Evolutionary conservation across 1,284 basidiomycete genomes (phyloP).

Genomic region (Apiotrichum domesticum): DNA sequence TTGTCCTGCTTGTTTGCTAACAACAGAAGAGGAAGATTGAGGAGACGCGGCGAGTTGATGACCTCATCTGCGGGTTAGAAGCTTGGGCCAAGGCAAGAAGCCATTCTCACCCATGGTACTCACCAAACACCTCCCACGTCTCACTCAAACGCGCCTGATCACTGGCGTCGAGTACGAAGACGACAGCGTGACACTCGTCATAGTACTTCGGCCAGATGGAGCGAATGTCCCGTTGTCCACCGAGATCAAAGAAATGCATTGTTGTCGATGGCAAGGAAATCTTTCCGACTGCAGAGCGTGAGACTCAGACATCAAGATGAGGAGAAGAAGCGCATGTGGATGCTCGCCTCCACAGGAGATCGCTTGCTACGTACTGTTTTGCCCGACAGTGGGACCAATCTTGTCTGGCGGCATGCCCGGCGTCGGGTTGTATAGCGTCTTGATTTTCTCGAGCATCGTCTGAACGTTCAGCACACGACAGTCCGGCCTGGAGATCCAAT

Average conservation of each 20-base stretch:
- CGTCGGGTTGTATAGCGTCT: slow-evolving; percentile 77
- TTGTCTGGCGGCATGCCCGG: slow-evolving; percentile 79
- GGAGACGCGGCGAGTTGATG: slow-evolving; percentile 73
- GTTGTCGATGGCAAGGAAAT: slow-evolving; percentile 84
- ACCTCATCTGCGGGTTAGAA: slow-evolving; percentile 59
- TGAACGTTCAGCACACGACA: slow-evolving; percentile 31
- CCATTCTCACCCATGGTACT: slow-evolving; percentile 27
- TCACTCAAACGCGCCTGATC: slow-evolving; percentile 78
- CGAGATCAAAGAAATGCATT: slow-evolving; percentile 89
- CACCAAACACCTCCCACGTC: slow-evolving; percentile 92
- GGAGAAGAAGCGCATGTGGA: too few relatives aligned
- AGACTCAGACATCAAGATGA: too few relatives aligned
- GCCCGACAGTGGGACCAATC: slow-evolving; percentile 88
- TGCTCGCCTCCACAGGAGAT: background rate
- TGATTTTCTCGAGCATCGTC: slow-evolving; percentile 87
- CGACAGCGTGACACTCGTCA: slow-evolving; percentile 88
- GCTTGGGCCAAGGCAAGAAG: background rate
- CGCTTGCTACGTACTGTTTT: slow-evolving; percentile 65
- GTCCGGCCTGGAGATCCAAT: too few relatives aligned
- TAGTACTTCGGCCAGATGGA: slow-evolving; percentile 91
- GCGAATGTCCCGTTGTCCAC: slow-evolving; percentile 83
- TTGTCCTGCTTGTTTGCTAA: slow-evolving; percentile 91
- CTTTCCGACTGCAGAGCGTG: slow-evolving; percentile 63
- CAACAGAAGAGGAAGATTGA: slow-evolving; percentile 77
- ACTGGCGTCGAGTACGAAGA: slow-evolving; percentile 82